phyloP scores from a whole-genome alignment of 306 rosid species.

The Luffa aegyptiaca region DNA sequence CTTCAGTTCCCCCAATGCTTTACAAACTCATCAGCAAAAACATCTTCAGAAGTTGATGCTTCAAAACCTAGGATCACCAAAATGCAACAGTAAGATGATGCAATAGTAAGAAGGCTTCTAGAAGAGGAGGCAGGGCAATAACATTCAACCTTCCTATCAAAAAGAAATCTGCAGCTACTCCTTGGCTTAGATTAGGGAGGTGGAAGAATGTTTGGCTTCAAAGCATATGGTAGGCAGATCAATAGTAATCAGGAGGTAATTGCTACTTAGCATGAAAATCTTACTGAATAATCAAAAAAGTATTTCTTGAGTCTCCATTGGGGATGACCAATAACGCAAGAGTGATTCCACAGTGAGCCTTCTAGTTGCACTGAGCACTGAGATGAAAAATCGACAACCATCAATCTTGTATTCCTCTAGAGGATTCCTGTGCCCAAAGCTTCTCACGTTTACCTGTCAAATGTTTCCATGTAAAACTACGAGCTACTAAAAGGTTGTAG shows the following conservation, averaged over 20 bases:
- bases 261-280: background rate
- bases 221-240: background rate
- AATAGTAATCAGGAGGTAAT: background rate
- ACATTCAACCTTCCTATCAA: background rate
- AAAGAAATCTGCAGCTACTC: background rate
- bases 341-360: conserved; percentile 85
- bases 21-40: background rate
- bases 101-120: background rate
- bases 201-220: background rate
- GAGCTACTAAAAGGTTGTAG: conserved; percentile 10
- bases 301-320: conserved; percentile 71
- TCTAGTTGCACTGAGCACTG: conserved; percentile 95
- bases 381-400: conserved; percentile 92
- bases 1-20: background rate
- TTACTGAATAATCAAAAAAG: conserved; percentile 17
- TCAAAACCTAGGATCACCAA: background rate
- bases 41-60: background rate
- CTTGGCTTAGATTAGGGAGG: background rate
- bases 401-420: conserved; percentile 96
- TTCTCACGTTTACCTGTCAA: conserved; percentile 82
- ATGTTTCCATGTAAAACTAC: conserved; percentile 24
- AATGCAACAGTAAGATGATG: background rate
- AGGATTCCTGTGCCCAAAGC: conserved; percentile 97
- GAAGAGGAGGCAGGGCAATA: background rate
- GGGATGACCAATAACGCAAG: conserved; percentile 84